Percentiles rank a stretch among this genome's conserved stretches.
Evolutionary conservation across 805 yeast genomes (phyloP).

Genomic region (Ogataea wickerhamii): DNA sequence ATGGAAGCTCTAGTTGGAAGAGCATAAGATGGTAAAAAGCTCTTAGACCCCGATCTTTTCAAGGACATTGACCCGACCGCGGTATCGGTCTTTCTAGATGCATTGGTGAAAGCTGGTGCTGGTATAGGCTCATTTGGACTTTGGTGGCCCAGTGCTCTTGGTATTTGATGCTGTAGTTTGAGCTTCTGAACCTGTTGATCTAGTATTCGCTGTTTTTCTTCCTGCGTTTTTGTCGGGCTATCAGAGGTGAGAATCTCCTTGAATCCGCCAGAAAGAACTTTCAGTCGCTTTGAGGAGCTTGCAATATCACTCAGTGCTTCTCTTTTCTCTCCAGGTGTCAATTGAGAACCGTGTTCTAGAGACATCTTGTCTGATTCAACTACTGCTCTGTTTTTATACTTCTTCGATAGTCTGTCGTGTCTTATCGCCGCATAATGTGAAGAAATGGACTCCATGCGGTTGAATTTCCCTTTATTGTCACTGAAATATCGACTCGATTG

Average conservation of each 20-base stretch:
- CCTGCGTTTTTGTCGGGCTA: conserved; percentile 29
- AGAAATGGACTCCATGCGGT: conserved; percentile 49
- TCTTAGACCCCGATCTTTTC: not conserved
- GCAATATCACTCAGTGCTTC: conserved; percentile 18
- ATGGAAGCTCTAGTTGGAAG: conserved; percentile 18
- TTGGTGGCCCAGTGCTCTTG: conserved; percentile 2
- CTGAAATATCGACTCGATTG: conserved; percentile 40
- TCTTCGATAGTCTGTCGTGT: conserved; percentile 9
- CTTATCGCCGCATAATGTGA: conserved; percentile 44
- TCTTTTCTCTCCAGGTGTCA: conserved; percentile 29
- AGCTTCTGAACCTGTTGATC: conserved; percentile 19
- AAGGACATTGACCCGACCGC: too few relatives aligned
- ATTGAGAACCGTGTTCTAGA: conserved; percentile 1
- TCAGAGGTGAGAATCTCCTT: conserved; percentile 25
- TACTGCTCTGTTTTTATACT: conserved; percentile 2
- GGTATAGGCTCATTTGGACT: conserved; percentile 3
- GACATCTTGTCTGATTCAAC: conserved; percentile 6
- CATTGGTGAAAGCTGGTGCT: not conserved
- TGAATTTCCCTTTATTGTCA: conserved; percentile 43
- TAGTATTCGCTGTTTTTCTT: conserved; percentile 22
- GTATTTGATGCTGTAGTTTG: conserved; percentile 3
- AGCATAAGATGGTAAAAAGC: conserved; percentile 18
- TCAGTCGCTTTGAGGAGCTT: conserved; percentile 31
- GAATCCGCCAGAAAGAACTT: conserved; percentile 22
- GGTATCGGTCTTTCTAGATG: not conserved